Base-by-base conservation (phyloP, 257 asterid genomes). In the Prunella vulgaris region DNA sequence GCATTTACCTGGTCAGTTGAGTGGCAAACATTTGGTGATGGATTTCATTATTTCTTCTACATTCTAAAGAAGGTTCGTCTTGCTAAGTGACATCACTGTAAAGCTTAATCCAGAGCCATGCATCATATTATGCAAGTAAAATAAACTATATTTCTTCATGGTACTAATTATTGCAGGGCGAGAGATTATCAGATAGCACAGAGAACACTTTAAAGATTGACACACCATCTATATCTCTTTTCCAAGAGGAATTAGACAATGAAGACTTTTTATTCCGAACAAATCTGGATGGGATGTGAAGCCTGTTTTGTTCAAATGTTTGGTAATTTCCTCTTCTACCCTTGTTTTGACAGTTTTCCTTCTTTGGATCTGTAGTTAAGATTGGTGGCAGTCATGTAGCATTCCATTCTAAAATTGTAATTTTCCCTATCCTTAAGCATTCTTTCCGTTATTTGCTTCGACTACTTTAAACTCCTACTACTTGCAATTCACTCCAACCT, bases 1-100 rank as follows among this genome's bases (percentile, higher is more conserved):
- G 67, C 80, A 60, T 93, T 93, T 78, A 82, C 91, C 15, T 93
- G 99, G 99, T 89, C 97, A 18, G 76, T 84, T 22, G 95, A 90
- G 71, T 90, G 95, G 90, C 83, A 71, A 62, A 90, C 99, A 62
- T 90, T 93, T 70, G 99, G 97, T 5, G 96, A 88, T 74, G 89
- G 88, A 60, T 93, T 93, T 81, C 99, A 93, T 80, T 93, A 93
- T 82, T 90, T 90, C 80, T 59, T 90, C 90, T 93, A 93, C 64
- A 69, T 82, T 73, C 77, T 93, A 79, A 89, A 85, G 78, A 93
- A 93, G 99, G 99, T 93, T 9, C 7, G 82, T 71, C 32, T 68
- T 66, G 64, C 14, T 38, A 60, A 58, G 10, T 14, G 25, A 48
- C 44, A 33, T 38, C 12, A 35, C 12, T 35, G 42, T 0, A 35